These are phyloP conservation scores for Urtica urens DNA, from an alignment of 306 rosid species.

Conservation along the genomic window DNA sequence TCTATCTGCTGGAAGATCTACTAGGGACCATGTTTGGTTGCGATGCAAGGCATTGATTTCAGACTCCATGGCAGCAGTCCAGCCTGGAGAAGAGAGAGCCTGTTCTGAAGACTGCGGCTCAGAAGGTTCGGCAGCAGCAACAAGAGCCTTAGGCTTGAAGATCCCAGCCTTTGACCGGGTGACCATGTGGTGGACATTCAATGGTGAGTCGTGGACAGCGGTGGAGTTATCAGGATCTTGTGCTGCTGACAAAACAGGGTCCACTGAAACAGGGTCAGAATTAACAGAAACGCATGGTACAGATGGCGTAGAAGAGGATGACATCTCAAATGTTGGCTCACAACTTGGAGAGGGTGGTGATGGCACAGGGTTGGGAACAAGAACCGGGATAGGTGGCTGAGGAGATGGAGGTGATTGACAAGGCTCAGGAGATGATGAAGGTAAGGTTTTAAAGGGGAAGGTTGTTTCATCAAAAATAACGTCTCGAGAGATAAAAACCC, in stretches of 20 bases:
- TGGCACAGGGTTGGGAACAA: background rate
- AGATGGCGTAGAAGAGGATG: background rate
- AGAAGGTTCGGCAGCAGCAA: background rate
- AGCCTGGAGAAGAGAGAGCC: background rate
- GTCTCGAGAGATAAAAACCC: background rate
- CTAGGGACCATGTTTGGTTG: background rate
- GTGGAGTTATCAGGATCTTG: background rate
- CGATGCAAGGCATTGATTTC: background rate
- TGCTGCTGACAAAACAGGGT: background rate
- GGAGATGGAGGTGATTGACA: background rate
- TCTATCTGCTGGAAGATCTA: too few species aligned
- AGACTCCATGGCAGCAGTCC: background rate
- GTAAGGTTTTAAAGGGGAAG: too few species aligned
- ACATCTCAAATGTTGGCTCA: background rate
- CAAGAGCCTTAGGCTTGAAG: background rate
- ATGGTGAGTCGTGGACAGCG: background rate
- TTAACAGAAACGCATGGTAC: background rate
- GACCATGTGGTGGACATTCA: background rate
- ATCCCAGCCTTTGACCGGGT: too few species aligned
- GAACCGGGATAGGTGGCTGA: background rate
- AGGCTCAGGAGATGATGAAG: background rate
- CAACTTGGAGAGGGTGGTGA: background rate
- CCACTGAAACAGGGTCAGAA: too few species aligned
- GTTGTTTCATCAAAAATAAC: background rate
- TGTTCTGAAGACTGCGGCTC: background rate